Evolutionary conservation across 1,284 basidiomycete genomes (phyloP).

Genomic region (Trichosporon faecale): DNA sequence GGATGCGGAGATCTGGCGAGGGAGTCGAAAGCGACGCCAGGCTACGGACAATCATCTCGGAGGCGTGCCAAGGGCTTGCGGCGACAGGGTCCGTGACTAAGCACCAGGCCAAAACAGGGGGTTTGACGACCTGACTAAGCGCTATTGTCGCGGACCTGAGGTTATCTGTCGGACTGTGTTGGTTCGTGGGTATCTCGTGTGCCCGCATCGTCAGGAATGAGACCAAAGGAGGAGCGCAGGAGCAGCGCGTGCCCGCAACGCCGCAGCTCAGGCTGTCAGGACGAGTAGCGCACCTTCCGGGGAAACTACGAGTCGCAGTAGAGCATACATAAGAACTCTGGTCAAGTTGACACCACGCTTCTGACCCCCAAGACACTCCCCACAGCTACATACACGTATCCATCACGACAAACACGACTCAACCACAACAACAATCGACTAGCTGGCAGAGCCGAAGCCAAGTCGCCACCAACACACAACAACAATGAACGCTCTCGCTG

Average conservation of each 20-base stretch:
- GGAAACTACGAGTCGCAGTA: background rate
- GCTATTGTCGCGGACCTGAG: background rate
- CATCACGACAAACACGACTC: background rate
- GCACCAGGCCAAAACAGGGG: background rate
- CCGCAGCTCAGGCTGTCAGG: background rate
- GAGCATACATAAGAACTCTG: background rate
- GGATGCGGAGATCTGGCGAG: background rate
- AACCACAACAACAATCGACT: background rate
- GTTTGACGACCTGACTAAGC: background rate
- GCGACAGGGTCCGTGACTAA: slow-evolving; percentile 3
- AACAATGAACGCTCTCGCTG: background rate
- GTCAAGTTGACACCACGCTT: background rate
- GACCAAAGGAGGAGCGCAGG: background rate
- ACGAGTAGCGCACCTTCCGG: background rate
- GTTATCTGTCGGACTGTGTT: background rate
- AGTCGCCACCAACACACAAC: background rate
- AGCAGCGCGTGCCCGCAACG: background rate
- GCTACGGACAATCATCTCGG: background rate
- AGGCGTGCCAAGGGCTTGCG: background rate
- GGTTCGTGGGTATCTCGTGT: background rate
- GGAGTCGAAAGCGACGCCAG: background rate
- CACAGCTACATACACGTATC: background rate
- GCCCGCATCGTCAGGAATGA: background rate
- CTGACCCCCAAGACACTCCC: background rate
- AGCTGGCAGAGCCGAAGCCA: background rate